Base-by-base conservation (phyloP, 306 rosid genomes). In the Acacia crassicarpa region DNA sequence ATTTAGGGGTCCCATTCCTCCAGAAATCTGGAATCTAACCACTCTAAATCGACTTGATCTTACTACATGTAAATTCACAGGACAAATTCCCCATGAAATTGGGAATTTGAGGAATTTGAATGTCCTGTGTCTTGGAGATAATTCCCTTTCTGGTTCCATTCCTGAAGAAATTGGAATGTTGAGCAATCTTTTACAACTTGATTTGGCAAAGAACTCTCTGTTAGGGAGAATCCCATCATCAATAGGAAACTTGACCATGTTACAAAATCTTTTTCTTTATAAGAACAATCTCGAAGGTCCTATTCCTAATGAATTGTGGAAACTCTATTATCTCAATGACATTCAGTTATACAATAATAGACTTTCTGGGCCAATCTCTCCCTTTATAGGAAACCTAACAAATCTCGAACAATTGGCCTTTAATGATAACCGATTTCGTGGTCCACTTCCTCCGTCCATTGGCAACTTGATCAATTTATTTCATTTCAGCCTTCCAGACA, bases 221-320 rank as follows among this genome's bases (percentile, higher is more conserved):
- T 65, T 19, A 6, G 43, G 70, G 17, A 16, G 11, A 65, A 65
- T 65, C 27, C 74, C 74, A 9, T n/a, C 74, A 9, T 20, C 74
- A n/a, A 68, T 68, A 41, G 74, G 74, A 68, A 68, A 62, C 79
- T 83, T 33, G 70, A 72, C 15, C 79, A 72, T 8, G 75, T 72
- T 63, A 63, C 23, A 8, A 30, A 1, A 0, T 4, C 9, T 63
- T 15, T 30, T 1, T 63, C 69, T 63, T 5, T 4, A 63, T 6
- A 0, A 2, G 41, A 63, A 63, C 40, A 63, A 63, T 30, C n/a
- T 63, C 0, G 4, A 0, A 0, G 69, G 22, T 30, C n/a, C n/a
- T 27, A 27, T 63, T 30, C 69, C 69, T 63, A 5, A 16, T 27
- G 69, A 30, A 30, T 23, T 63, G 0, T 15, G 69, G 41, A 63